Evolutionary conservation across 1,139 yeast species (phyloP).

Genomic region (Eremothecium coryli): DNA sequence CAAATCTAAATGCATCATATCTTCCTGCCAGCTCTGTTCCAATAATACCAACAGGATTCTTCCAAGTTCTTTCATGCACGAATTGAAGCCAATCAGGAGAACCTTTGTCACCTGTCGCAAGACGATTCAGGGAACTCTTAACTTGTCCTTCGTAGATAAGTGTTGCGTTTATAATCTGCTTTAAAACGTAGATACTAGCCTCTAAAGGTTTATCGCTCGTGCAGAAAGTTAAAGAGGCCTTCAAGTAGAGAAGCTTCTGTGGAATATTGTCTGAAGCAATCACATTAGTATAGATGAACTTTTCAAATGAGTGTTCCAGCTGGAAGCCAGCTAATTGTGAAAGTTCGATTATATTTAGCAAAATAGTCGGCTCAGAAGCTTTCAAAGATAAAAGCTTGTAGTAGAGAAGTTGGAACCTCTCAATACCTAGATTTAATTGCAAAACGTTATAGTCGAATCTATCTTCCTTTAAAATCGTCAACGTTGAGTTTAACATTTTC

Average conservation of each 20-base stretch:
- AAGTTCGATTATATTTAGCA: slow-evolving; percentile 37
- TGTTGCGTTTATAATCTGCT: slow-evolving; percentile 56
- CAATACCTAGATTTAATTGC: slow-evolving; percentile 65
- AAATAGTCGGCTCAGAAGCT: slow-evolving; percentile 35
- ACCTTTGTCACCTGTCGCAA: slow-evolving; percentile 33
- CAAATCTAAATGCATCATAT: slow-evolving; percentile 67
- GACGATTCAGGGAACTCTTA: slow-evolving; percentile 40
- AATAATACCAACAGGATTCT: slow-evolving; percentile 33
- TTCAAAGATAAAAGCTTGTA: slow-evolving; percentile 39
- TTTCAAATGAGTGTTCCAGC: slow-evolving; percentile 42
- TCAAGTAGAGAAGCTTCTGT: slow-evolving; percentile 44
- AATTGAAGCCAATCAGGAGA: slow-evolving; percentile 53
- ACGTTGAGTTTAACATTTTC: slow-evolving; percentile 22
- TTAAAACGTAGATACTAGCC: slow-evolving; percentile 56
- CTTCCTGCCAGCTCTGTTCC: slow-evolving; percentile 55
- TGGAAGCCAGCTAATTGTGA: slow-evolving; percentile 15
- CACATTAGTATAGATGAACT: slow-evolving; percentile 48
- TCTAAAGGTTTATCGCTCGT: slow-evolving; percentile 38
- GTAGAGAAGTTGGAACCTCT: slow-evolving; percentile 49
- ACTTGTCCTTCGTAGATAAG: slow-evolving; percentile 53
- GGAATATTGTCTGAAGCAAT: slow-evolving; percentile 44
- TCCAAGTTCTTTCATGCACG: slow-evolving; percentile 66
- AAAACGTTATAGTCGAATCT: slow-evolving; percentile 39
- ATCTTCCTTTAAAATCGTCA: slow-evolving; percentile 21
- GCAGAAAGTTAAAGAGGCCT: slow-evolving; percentile 43